Percentiles rank a stretch among this genome's conserved stretches.
Evolutionary conservation across 2,329 filamentous ascomycete genomes (phyloP).

Genomic region (Pseudogymnoascus sp.): DNA sequence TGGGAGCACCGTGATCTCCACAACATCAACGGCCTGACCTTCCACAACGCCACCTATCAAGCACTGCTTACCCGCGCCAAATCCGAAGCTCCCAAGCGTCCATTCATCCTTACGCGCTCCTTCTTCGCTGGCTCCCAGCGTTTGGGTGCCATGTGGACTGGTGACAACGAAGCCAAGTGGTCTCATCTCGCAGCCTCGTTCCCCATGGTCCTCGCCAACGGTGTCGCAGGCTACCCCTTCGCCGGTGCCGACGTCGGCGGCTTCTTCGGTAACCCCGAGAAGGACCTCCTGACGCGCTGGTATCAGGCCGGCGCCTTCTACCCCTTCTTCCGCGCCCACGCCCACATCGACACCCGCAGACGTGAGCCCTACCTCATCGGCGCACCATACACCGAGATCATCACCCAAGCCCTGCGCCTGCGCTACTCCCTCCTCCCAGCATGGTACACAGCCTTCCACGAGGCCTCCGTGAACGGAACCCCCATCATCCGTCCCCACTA

Average conservation of each 20-base stretch:
- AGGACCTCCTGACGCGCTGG: conserved; percentile 87
- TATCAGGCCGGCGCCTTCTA: conserved; percentile 96
- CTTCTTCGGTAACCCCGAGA: conserved; percentile 95
- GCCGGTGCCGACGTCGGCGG: conserved; percentile 92
- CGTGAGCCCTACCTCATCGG: conserved; percentile 86
- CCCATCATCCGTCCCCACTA: conserved; percentile 90
- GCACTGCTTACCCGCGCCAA: conserved; percentile 78
- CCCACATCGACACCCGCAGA: conserved; percentile 90
- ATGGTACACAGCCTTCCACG: conserved; percentile 96
- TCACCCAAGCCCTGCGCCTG: conserved; percentile 78
- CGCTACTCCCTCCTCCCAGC: conserved; percentile 83
- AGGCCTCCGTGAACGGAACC: conserved; percentile 72
- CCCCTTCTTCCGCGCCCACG: conserved; percentile 95
- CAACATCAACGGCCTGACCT: conserved; percentile 91
- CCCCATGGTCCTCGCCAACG: conserved; percentile 89
- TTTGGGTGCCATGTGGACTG: conserved; percentile 94
- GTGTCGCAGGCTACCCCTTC: conserved; percentile 89
- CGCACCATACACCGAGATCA: conserved; percentile 77
- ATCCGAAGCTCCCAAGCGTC: conserved; percentile 66
- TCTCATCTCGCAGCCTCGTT: conserved; percentile 80
- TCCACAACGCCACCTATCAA: conserved; percentile 88
- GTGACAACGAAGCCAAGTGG: conserved; percentile 94
- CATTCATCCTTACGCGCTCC: conserved; percentile 86
- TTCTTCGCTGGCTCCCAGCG: conserved; percentile 91
- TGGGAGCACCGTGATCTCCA: conserved; percentile 98